Percentiles rank a stretch among this genome's conserved stretches.
These are phyloP conservation scores for Pyrenula massariospora DNA, from an alignment of 495 filamentous ascomycete genomes.

Conservation along the genomic window DNA sequence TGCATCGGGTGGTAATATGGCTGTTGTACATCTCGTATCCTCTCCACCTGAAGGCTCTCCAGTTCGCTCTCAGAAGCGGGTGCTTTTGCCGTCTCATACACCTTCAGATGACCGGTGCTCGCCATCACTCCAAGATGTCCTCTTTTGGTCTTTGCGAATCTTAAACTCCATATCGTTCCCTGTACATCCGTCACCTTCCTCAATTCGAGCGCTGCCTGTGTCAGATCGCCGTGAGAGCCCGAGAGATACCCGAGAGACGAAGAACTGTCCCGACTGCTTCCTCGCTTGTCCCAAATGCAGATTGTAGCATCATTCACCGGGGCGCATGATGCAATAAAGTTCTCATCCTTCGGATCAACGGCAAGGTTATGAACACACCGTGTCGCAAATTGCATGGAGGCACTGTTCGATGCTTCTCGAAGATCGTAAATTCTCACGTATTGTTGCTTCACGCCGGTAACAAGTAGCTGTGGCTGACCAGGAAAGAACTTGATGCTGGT, in stretches of 20 bases:
- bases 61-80: conserved; percentile 23
- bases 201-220: conserved; percentile 48
- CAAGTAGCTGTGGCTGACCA: conserved; percentile 69
- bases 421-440: conserved; percentile 85
- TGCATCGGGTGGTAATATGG: conserved; percentile 31
- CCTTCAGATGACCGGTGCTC: conserved; percentile 65
- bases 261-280: conserved; percentile 18
- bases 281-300: conserved; percentile 82
- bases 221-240: conserved; percentile 33
- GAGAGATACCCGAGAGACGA: background rate
- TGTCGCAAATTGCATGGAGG: conserved; percentile 54
- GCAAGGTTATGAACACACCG: conserved; percentile 82
- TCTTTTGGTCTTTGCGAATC: conserved; percentile 63
- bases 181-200: conserved; percentile 48
- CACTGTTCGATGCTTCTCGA: conserved; percentile 47
- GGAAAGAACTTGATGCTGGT: conserved; percentile 87
- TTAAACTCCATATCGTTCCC: conserved; percentile 60
- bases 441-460: conserved; percentile 75
- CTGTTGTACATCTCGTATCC: conserved; percentile 30
- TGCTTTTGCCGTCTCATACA: conserved; percentile 58
- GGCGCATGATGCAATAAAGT: conserved; percentile 87
- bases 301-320: conserved; percentile 55
- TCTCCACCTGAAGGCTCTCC: background rate
- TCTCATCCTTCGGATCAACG: conserved; percentile 80
- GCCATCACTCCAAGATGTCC: conserved; percentile 68